Evolutionary conservation across 106 monocot genomes (phyloP).

Genomic region (Iris macrosiphon): DNA sequence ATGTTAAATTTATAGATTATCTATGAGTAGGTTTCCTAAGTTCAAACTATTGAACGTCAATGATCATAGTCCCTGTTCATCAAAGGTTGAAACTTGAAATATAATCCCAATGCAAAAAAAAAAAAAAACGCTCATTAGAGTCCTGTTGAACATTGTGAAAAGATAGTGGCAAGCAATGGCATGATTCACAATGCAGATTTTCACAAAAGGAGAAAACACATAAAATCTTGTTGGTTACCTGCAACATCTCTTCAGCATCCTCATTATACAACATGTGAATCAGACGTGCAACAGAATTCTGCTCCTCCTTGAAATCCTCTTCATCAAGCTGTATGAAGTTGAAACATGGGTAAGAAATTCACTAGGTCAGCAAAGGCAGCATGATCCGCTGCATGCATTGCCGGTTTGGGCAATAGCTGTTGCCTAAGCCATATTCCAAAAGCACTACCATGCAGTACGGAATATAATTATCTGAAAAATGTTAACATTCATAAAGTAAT

Average conservation of each 20-base stretch:
- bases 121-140: no score
- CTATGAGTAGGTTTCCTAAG: no score
- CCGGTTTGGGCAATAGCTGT: not conserved
- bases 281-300: slow-evolving; percentile 96
- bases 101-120: no score
- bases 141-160: no score
- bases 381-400: not conserved
- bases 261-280: slow-evolving; percentile 97
- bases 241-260: slow-evolving; percentile 88
- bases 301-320: slow-evolving; percentile 99
- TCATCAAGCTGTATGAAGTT: slow-evolving; percentile 72
- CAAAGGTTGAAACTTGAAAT: no score
- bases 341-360: not conserved
- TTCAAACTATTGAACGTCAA: no score
- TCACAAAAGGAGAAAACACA: not conserved
- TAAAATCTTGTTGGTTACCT: slow-evolving; percentile 37
- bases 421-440: not conserved
- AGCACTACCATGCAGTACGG: not conserved
- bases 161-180: no score
- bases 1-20: no score
- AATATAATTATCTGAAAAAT: not conserved
- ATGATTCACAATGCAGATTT: not conserved
- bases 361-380: not conserved
- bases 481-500: not conserved
- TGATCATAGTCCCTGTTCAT: no score